Evolutionary conservation across 164 flowering plant genomes (phyloP), one percentile per base, ranked within the genome.

Genomic region (Stephania japonica): DNA sequence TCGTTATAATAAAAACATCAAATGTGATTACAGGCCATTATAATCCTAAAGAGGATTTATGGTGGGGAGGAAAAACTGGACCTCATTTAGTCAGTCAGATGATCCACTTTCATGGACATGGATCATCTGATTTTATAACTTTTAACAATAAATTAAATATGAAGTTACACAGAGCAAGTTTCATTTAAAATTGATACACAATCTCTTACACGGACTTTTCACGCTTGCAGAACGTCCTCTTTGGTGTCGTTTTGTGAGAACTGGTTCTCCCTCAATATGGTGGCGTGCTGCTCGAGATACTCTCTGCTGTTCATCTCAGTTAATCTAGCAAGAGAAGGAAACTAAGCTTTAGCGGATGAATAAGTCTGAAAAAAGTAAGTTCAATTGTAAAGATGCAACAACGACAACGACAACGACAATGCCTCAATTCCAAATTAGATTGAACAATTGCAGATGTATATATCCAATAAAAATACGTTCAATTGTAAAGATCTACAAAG

Each of bases 231-330:
- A 42, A 41, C 70, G 5, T 67, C 59, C 49, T 65, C 71, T 56
- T 61, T 62, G 24, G 26, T 42, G 38, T 70, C 64, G 18, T 67
- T 59, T 16, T 59, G 59, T 4, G 63, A 62, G 68, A 62, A 64
- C 2, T 69, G 76, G 77, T 78, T 83, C 75, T 78, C 86, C 63
- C 84, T 78, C 72, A 84, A 47, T 78, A 77, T 75, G 21, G 80
- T 80, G 21, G 89, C 86, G 43, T 90, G 93, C 66, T 90, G 95
- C 78, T 95, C 94, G 27, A 93, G 78, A 79, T 89, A 95, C 76
- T 90, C 93, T 82, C 75, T 87, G 86, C 99, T 93, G 72, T 91
- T 93, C 88, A 95, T 90, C 80, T 95, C 99, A 23, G 98, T 95
- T 76, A 95, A 87, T 83, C 99, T 94, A 32, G 88, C 82, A 78